These are phyloP conservation scores for Globisporangium yorkense DNA, from an alignment of 352 stramenopile species.

Conservation along the genomic window DNA sequence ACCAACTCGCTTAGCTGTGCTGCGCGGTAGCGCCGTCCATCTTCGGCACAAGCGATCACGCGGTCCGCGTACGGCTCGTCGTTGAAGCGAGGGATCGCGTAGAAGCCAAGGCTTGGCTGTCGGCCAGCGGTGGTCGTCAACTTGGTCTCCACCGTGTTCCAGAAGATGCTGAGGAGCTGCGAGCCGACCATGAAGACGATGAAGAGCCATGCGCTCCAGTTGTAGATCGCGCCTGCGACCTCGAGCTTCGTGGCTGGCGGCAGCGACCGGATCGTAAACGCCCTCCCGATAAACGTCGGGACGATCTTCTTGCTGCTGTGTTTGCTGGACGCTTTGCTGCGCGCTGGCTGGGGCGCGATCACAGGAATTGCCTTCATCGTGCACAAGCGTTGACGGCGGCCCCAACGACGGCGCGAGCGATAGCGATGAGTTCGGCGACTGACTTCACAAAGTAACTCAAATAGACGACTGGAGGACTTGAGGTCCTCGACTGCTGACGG, in stretches of 20 bases:
- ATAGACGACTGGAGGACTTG: too few relatives aligned
- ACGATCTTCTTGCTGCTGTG: not conserved
- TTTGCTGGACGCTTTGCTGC: not conserved
- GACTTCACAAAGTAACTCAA: too few relatives aligned
- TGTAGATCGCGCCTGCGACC: constrained; percentile 2
- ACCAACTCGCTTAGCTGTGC: constrained; percentile 16
- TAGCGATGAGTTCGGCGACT: too few relatives aligned
- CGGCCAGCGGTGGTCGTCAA: constrained; percentile 2
- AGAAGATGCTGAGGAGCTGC: constrained; percentile 8
- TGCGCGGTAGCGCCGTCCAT: constrained; percentile 15
- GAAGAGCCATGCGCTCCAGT: constrained; percentile 3
- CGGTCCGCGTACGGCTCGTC: constrained; percentile 41
- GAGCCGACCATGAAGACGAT: constrained; percentile 1
- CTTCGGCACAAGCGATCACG: constrained; percentile 12
- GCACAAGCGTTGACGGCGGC: too few relatives aligned
- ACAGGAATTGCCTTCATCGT: too few relatives aligned
- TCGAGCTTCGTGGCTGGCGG: not conserved
- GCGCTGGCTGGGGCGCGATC: too few relatives aligned
- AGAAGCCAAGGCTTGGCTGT: constrained; percentile 8
- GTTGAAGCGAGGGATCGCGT: constrained; percentile 21
- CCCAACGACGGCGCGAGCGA: too few relatives aligned
- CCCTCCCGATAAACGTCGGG: too few relatives aligned
- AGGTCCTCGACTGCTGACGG: too few relatives aligned
- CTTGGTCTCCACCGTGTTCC: constrained; percentile 3
- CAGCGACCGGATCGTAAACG: not conserved